Conservation (phyloP, 192 early-diverging fungal genomes). For the Umbelopsis vinacea region DNA sequence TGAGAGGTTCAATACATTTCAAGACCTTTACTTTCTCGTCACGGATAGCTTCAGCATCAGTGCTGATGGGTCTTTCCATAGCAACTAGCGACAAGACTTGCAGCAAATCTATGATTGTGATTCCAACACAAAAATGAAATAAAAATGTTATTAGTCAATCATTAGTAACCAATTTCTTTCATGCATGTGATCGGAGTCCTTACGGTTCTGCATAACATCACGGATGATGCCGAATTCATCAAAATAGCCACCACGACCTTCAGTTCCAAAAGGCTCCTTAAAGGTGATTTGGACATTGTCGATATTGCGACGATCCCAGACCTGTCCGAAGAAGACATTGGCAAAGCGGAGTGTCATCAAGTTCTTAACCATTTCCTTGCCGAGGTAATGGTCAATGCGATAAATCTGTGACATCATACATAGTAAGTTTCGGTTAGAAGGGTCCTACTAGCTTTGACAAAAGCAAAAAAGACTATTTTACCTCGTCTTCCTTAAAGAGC, state of each 20-base stretch:
- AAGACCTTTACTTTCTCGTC: constrained; percentile 93
- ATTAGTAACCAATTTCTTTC: background rate
- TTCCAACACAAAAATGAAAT: constrained; percentile 41
- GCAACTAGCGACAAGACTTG: constrained; percentile 94
- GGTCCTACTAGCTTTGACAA: background rate
- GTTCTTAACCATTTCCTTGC: constrained; percentile 99
- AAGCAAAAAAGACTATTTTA: constrained; percentile 34
- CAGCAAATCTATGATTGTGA: constrained; percentile 68
- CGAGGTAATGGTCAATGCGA: constrained; percentile 98
- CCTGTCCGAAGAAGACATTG: constrained; percentile 90
- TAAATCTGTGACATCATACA: constrained; percentile 68
- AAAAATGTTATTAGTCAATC: too few relatives aligned
- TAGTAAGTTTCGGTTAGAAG: background rate
- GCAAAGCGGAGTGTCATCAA: constrained; percentile 92
- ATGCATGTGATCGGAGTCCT: constrained; percentile 16
- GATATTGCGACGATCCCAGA: constrained; percentile 91
- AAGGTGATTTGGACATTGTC: constrained; percentile 97
- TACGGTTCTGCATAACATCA: constrained; percentile 92
- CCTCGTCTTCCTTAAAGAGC: constrained; percentile 89
- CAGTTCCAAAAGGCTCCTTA: constrained; percentile 96
- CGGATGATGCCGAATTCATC: constrained; percentile 99
- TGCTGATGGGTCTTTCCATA: constrained; percentile 90
- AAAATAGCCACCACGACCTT: constrained; percentile 98
- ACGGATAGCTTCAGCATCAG: constrained; percentile 91
- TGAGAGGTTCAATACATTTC: constrained; percentile 72